A percentile compares a stretch with the other conserved stretches of the same genome.
Evolutionary conservation across 495 filamentous ascomycete species (phyloP).

Genomic region (Cercophora newfieldiana): DNA sequence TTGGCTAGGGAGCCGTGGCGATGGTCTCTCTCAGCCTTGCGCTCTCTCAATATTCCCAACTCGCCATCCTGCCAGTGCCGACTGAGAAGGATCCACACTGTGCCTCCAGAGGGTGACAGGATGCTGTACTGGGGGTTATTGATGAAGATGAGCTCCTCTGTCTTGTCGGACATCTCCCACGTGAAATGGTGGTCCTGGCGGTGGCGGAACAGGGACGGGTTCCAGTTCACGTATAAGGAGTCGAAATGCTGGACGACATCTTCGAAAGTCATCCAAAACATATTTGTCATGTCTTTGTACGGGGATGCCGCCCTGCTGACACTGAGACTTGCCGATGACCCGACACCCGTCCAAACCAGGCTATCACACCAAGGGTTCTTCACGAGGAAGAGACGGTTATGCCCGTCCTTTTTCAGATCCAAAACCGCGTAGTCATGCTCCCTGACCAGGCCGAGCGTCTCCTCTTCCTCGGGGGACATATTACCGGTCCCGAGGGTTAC

Average conservation of each 20-base stretch:
- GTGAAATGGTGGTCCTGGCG: constrained; percentile 87
- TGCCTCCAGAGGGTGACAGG: constrained; percentile 53
- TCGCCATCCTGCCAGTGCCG: constrained; percentile 70
- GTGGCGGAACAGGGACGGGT: constrained; percentile 75
- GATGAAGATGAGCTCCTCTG: constrained; percentile 63
- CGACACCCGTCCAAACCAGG: constrained; percentile 57
- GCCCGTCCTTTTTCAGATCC: constrained; percentile 64
- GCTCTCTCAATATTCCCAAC: constrained; percentile 41
- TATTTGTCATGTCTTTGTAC: constrained; percentile 54
- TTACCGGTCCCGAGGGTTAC: constrained; percentile 88
- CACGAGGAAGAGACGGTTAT: constrained; percentile 67
- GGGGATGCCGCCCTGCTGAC: constrained; percentile 23
- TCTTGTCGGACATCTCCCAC: constrained; percentile 71
- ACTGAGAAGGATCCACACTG: constrained; percentile 80
- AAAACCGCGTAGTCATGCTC: constrained; percentile 95
- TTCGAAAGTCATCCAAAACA: constrained; percentile 89
- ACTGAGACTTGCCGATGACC: constrained; percentile 32
- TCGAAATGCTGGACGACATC: constrained; percentile 88
- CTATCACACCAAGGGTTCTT: constrained; percentile 97
- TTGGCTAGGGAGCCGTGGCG: constrained; percentile 32
- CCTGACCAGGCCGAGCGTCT: constrained; percentile 74
- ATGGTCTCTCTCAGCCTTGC: constrained; percentile 26
- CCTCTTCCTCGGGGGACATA: constrained; percentile 69
- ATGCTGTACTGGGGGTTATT: constrained; percentile 84
- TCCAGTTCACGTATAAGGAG: constrained; percentile 97